Base-by-base conservation (phyloP, 2,329 filamentous ascomycete genomes). In the Beauveria medogensis region DNA sequence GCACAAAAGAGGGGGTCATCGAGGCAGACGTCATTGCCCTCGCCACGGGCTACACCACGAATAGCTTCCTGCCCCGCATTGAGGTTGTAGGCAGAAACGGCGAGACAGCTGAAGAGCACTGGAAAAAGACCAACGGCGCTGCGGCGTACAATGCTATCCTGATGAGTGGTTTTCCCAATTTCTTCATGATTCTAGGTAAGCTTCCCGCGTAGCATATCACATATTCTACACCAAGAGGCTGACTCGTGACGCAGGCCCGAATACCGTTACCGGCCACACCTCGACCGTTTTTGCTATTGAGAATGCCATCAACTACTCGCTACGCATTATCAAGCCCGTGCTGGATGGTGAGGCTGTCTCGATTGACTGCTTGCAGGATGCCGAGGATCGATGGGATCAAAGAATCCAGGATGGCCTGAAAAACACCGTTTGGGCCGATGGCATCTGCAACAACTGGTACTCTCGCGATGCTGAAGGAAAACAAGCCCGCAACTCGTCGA, bases 91-190 rank as follows among this genome's bases (percentile, higher is more conserved):
- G 85, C 0, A 74, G 75, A 20, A 69, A 70, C 1, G 81, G 81
- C 16, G 75, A 78, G 63, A 77, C 77, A 12, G 67, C 86, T 2
- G 72, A 80, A 7, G 71, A 85, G 61, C 76, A 82, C 20, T 88
- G 85, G 85, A 73, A 80, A 1, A 73, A 77, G 24, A 77, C 81
- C 56, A 84, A 83, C n/a, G 86, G 85, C 0, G 74, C 82, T 0
- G 82, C 82, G 63, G 86, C 84, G 0, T 89, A 89, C 67, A 79
- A 83, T 59, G 80, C 80, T 24, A 79, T 79, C 2, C 77, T 79
- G 2, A 73, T 87, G 70, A 81, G 81, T 64, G 80, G 80, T 0
- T 87, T 86, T 66, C 85, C 85, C 2, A 88, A 88, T 67, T 83
- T 87, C 66, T 87, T 88, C 71, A 75, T 86, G 61, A 71, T 87